Evolutionary conservation across 1,139 yeast genomes (phyloP).

Genomic region (Debaryomyces fabryi): DNA sequence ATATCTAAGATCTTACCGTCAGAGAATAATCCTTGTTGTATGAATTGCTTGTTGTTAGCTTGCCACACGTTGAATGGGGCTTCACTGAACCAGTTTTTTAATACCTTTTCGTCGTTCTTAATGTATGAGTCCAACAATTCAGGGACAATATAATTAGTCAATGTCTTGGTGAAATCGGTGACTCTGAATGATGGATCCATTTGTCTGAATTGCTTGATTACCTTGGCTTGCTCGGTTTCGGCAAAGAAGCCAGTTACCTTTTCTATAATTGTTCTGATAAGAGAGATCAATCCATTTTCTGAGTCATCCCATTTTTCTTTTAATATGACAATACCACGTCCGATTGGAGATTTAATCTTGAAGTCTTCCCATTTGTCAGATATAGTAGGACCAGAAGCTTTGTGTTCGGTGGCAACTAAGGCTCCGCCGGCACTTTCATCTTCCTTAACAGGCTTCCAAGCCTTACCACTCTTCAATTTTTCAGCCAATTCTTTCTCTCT

Average conservation of each 20-base stretch:
- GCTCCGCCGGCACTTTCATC: constrained; percentile 87
- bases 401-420: constrained; percentile 80
- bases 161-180: constrained; percentile 78
- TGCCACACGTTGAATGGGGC: constrained; percentile 96
- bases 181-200: constrained; percentile 88
- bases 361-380: constrained; percentile 71
- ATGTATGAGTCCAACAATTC: constrained; percentile 95
- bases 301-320: constrained; percentile 89
- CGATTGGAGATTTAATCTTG: constrained; percentile 69
- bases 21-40: constrained; percentile 88
- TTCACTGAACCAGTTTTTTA: constrained; percentile 92
- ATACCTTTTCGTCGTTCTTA: constrained; percentile 81
- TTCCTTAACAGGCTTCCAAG: constrained; percentile 68
- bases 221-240: constrained; percentile 96
- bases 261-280: constrained; percentile 77
- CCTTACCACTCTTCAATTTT: constrained; percentile 53
- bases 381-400: constrained; percentile 70
- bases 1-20: constrained; percentile 93
- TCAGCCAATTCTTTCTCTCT: constrained; percentile 65
- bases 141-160: constrained; percentile 92
- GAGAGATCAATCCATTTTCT: constrained; percentile 86
- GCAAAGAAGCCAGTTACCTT: constrained; percentile 88
- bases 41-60: constrained; percentile 90
- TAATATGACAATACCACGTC: constrained; percentile 62
- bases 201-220: constrained; percentile 77